Conservation (phyloP, 495 filamentous ascomycete genomes). For the Podospora bellae-mahoneyi region DNA sequence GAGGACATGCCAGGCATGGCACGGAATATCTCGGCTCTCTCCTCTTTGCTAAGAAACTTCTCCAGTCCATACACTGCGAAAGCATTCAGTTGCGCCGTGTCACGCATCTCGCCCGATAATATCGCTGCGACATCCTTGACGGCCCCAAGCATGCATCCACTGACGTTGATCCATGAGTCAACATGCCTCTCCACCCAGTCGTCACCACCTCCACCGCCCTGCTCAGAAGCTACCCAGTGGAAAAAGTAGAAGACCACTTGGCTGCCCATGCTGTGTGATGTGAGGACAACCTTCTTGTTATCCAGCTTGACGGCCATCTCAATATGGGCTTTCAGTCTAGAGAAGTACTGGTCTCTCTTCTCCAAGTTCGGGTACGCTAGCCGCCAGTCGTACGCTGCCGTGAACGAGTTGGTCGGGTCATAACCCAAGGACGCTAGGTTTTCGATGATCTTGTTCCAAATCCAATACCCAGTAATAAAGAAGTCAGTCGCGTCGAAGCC, state of each 20-base stretch:
- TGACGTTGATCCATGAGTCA: conserved; percentile 96
- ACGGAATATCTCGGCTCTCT: conserved; percentile 90
- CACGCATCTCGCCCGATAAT: conserved; percentile 94
- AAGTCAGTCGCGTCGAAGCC: conserved; percentile 99
- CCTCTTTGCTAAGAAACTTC: conserved; percentile 85
- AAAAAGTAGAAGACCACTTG: conserved; percentile 96
- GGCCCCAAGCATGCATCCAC: conserved; percentile 94
- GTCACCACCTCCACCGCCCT: conserved; percentile 74
- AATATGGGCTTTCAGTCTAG: conserved; percentile 81
- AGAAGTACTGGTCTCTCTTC: conserved; percentile 87
- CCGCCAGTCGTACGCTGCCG: conserved; percentile 97
- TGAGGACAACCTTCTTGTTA: conserved; percentile 76
- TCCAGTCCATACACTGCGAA: conserved; percentile 97
- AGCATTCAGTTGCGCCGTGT: conserved; percentile 95
- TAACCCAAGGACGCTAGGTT: conserved; percentile 94
- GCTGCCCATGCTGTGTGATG: conserved; percentile 94
- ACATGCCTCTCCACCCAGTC: conserved; percentile 89
- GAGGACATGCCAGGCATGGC: conserved; percentile 95
- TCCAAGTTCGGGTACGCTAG: conserved; percentile 88
- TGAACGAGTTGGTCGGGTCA: conserved; percentile 92
- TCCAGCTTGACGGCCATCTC: conserved; percentile 69
- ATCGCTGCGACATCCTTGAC: conserved; percentile 89
- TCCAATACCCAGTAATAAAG: conserved; percentile 88
- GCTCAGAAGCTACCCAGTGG: conserved; percentile 87
- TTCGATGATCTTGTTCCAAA: conserved; percentile 98